A percentile compares a stretch with the other conserved stretches of the same genome.
Evolutionary conservation across 441 rosid species (phyloP).

Genomic region (Erodium moschatum): DNA sequence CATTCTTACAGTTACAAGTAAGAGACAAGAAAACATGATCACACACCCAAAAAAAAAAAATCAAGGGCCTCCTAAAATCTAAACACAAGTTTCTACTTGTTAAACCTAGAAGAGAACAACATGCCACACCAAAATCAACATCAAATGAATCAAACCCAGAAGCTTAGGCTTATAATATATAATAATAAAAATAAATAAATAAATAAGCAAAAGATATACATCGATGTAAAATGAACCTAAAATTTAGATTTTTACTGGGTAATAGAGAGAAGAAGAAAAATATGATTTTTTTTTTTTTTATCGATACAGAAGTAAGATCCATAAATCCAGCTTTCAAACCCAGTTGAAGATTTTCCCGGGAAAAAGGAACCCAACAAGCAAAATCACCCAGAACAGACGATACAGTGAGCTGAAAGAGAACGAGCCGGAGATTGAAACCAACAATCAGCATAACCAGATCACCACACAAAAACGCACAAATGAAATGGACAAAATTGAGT

Average conservation of each 20-base stretch:
- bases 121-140: not conserved
- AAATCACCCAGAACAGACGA: no score
- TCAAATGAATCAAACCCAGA: not conserved
- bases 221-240: not conserved
- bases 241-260: not conserved
- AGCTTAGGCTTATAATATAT: not conserved
- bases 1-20: no score
- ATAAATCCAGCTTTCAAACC: not conserved
- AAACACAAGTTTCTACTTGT: not conserved
- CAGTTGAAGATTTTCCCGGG: not conserved
- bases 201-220: not conserved
- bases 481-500: no score
- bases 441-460: no score
- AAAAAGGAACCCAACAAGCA: not conserved
- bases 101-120: not conserved
- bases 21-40: no score
- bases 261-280: no score
- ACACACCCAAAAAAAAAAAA: not conserved
- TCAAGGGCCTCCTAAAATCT: not conserved
- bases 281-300: no score
- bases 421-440: slow-evolving; percentile 16
- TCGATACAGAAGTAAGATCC: no score
- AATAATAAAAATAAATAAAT: no score
- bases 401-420: not conserved
- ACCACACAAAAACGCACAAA: no score